These are phyloP conservation scores for Cotoneaster glaucophyllus DNA, from an alignment of 306 rosid species.

Conservation along the genomic window DNA sequence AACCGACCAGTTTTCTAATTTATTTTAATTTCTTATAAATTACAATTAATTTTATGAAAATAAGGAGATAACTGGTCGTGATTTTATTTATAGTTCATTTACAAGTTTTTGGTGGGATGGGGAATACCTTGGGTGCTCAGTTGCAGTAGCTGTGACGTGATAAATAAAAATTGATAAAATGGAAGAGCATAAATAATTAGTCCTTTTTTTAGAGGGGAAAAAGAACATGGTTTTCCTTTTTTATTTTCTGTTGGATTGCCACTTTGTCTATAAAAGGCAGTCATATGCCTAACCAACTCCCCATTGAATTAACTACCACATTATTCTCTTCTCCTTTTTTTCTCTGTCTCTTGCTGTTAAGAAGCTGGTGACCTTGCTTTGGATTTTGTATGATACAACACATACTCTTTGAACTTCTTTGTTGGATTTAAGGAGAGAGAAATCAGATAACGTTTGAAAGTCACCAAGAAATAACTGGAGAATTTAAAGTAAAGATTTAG, in stretches of 20 bases:
- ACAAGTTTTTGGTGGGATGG: slow-evolving; percentile 1
- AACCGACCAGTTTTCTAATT: neutral
- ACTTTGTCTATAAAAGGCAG: neutral
- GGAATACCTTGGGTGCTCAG: neutral
- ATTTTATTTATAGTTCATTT: neutral
- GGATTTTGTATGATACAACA: neutral
- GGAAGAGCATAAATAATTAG: neutral
- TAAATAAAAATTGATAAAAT: neutral
- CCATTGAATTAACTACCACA: neutral
- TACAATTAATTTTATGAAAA: neutral
- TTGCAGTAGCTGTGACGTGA: neutral
- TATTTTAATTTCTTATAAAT: neutral
- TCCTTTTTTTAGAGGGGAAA: neutral
- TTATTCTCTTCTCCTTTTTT: neutral
- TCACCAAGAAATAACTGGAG: neutral
- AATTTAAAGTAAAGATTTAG: neutral
- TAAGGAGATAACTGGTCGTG: neutral
- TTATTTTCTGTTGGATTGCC: neutral
- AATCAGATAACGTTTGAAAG: slow-evolving; percentile 8
- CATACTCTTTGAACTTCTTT: slow-evolving; percentile 15
- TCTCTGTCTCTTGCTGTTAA: neutral
- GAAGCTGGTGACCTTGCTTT: neutral
- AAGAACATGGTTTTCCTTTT: neutral
- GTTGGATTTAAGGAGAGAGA: slow-evolving; percentile 8
- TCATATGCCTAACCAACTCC: neutral